A percentile compares a stretch with the other conserved stretches of the same genome.
Evolutionary conservation across 352 stramenopile species (phyloP).

Genomic region (Thalassiosira ordinaria): DNA sequence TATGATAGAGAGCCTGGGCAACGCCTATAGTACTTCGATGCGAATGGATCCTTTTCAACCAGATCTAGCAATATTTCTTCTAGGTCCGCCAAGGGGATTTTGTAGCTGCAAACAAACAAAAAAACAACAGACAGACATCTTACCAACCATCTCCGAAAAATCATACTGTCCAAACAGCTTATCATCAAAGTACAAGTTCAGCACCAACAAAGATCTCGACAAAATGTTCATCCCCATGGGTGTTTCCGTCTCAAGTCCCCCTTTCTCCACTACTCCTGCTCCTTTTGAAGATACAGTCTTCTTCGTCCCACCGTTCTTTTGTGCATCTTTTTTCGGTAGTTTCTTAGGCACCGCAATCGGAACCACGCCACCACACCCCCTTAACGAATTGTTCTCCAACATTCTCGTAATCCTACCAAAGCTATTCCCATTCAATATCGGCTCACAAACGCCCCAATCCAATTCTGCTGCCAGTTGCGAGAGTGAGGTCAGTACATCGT

Average conservation of each 20-base stretch:
- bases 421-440: slow-evolving; percentile 60
- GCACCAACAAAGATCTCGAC: slow-evolving; percentile 68
- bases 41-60: no score
- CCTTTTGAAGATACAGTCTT: background rate
- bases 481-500: slow-evolving; percentile 52
- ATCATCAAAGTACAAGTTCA: slow-evolving; percentile 85
- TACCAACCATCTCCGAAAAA: slow-evolving; percentile 59
- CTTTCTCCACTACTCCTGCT: background rate
- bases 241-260: no score
- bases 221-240: slow-evolving; percentile 67
- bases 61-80: no score
- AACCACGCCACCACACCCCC: slow-evolving; percentile 34
- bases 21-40: no score
- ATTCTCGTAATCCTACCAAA: slow-evolving; percentile 64
- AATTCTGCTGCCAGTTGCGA: slow-evolving; percentile 59
- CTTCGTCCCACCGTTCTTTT: no score
- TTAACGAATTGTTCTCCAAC: slow-evolving; percentile 49
- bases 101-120: no score
- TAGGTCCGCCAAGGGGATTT: no score
- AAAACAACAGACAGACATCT: no score
- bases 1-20: no score
- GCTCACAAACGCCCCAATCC: slow-evolving; percentile 67
- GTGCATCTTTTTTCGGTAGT: background rate
- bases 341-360: slow-evolving; percentile 13
- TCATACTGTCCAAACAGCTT: slow-evolving; percentile 75